These are phyloP conservation scores for Corylus americana DNA, from an alignment of 306 rosid species.

Conservation along the genomic window DNA sequence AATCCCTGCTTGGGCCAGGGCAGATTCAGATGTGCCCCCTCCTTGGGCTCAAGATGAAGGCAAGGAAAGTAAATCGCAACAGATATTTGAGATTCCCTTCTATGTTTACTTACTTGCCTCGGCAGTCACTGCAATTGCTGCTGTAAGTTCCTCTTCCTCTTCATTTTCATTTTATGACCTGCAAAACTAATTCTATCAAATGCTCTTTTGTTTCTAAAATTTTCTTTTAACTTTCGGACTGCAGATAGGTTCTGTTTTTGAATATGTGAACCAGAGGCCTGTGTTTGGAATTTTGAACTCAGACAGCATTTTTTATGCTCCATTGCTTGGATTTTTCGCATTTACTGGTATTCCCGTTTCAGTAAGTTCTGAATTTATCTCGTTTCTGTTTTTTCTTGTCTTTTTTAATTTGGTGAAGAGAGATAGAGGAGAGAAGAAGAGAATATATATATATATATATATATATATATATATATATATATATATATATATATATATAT, in stretches of 20 bases:
- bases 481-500: too few species aligned
- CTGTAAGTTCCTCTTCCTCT: conserved; percentile 47
- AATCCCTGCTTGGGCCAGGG: conserved; percentile 86
- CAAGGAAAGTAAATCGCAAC: conserved; percentile 33
- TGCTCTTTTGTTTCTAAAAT: background rate
- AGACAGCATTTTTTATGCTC: conserved; percentile 83
- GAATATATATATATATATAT: too few species aligned
- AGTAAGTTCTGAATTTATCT: conserved; percentile 40
- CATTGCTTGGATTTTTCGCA: conserved; percentile 86
- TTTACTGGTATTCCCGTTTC: conserved; percentile 86
- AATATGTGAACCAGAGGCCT: conserved; percentile 81
- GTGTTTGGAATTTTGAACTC: conserved; percentile 76
- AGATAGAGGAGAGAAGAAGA: too few species aligned
- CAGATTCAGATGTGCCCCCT: conserved; percentile 86
- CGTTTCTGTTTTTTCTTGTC: background rate
- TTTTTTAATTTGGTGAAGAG: background rate
- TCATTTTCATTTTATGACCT: background rate
- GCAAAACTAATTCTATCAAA: too few species aligned
- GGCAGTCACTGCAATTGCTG: conserved; percentile 91
- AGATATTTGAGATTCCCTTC: conserved; percentile 62
- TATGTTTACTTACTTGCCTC: conserved; percentile 78
- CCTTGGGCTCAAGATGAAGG: conserved; percentile 82
- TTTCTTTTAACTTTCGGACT: background rate
- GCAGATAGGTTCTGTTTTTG: conserved; percentile 92
- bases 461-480: too few species aligned